Evolutionary conservation across 2,329 filamentous ascomycete species (phyloP).

Genomic region (Sporothrix curviconia): DNA sequence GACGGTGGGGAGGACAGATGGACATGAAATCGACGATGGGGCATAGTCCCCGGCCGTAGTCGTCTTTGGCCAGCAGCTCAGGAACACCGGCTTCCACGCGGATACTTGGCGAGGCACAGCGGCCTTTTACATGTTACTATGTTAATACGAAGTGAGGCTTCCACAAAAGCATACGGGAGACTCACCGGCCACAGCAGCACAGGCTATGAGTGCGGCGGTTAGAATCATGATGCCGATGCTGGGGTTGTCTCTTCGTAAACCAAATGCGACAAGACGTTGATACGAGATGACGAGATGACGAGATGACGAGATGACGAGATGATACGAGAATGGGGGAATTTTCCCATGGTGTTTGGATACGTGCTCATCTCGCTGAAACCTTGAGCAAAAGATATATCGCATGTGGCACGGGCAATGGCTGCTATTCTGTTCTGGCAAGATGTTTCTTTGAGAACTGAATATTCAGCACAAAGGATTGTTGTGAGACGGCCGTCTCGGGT

Average conservation of each 20-base stretch:
- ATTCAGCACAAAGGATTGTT: too few species aligned
- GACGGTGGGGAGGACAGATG: background rate
- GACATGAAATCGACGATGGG: background rate
- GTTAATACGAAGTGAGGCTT: background rate
- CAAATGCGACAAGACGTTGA: background rate
- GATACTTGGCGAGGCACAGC: background rate
- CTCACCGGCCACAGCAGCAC: background rate
- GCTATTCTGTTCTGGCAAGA: background rate
- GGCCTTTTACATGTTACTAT: background rate
- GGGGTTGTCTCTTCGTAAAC: background rate
- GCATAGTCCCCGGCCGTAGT: background rate
- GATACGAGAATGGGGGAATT: background rate
- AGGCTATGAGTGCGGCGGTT: background rate
- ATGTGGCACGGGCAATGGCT: background rate
- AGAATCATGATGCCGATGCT: background rate
- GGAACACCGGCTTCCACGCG: background rate
- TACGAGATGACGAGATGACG: background rate
- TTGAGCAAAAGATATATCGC: too few species aligned
- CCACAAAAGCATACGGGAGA: background rate
- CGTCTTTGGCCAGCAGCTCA: background rate
- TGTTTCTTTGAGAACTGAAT: background rate
- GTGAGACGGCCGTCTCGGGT: background rate
- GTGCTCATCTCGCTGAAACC: too few species aligned
- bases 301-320: too few species aligned
- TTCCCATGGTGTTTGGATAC: background rate